Conservation (phyloP, 2,329 filamentous ascomycete genomes). For the Chaetomiaceae sp. region DNA sequence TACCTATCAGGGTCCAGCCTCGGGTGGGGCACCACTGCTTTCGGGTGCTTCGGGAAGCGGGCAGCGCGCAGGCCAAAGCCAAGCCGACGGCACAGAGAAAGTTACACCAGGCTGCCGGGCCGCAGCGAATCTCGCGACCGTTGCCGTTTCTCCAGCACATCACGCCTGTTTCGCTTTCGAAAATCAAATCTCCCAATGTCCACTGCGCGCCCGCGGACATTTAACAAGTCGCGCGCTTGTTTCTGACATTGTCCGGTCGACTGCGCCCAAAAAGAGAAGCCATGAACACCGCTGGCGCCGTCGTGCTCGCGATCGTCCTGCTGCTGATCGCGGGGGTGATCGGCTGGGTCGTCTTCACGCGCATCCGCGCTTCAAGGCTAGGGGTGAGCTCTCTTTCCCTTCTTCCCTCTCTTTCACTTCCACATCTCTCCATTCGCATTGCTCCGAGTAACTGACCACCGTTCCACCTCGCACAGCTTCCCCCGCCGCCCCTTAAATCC, state of each 20-base stretch:
- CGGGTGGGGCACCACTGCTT: too few relatives aligned
- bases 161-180: neutral
- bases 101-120: neutral
- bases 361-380: conserved; percentile 64
- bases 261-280: conserved; percentile 21
- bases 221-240: neutral
- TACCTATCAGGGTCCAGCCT: too few relatives aligned
- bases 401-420: neutral
- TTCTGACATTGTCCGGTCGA: neutral
- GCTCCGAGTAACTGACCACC: conserved; percentile 10
- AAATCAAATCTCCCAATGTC: neutral
- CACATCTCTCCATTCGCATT: too few relatives aligned
- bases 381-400: conserved; percentile 46
- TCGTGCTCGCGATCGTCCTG: conserved; percentile 67
- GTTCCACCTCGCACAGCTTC: conserved; percentile 45
- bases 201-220: conserved; percentile 3
- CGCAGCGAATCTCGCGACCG: neutral
- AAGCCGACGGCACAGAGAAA: too few relatives aligned
- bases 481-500: conserved; percentile 59
- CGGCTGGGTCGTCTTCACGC: conserved; percentile 66
- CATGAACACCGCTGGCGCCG: conserved; percentile 57
- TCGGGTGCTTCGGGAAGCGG: too few relatives aligned
- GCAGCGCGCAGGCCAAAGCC: too few relatives aligned
- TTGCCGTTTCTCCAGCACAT: neutral
- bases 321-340: conserved; percentile 49